These are phyloP conservation scores for Apiospora koreana DNA, from an alignment of 2,329 filamentous ascomycete species.

Conservation along the genomic window DNA sequence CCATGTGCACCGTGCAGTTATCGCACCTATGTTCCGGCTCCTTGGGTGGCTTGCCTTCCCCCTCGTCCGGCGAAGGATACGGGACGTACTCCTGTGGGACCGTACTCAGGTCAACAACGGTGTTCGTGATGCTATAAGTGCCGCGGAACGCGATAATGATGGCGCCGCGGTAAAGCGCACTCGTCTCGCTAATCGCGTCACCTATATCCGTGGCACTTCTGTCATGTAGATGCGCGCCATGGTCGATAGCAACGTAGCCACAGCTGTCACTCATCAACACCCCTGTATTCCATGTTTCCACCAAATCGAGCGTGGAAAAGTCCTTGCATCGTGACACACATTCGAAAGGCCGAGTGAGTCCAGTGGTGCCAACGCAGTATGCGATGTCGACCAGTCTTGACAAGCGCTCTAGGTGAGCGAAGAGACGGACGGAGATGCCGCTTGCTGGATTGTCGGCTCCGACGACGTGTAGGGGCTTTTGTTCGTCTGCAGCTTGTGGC, in stretches of 20 bases:
- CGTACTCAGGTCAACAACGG: conserved; percentile 86
- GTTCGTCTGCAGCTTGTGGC: neutral
- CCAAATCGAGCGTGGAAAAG: conserved; percentile 76
- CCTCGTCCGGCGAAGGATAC: conserved; percentile 65
- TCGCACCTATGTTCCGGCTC: conserved; percentile 60
- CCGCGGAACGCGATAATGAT: conserved; percentile 91
- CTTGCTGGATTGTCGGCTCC: conserved; percentile 11
- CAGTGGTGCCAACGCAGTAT: conserved; percentile 87
- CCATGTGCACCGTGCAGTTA: conserved; percentile 91
- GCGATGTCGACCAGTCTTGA: conserved; percentile 91
- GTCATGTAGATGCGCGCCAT: conserved; percentile 40
- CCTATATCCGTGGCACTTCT: conserved; percentile 16
- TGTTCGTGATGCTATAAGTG: conserved; percentile 91
- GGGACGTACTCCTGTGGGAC: conserved; percentile 88
- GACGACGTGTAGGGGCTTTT: neutral
- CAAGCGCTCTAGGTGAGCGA: conserved; percentile 80
- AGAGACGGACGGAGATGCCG: conserved; percentile 64
- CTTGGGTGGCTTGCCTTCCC: conserved; percentile 33
- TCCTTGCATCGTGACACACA: conserved; percentile 85
- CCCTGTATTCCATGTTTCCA: conserved; percentile 89
- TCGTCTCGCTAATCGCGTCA: neutral
- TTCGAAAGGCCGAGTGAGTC: conserved; percentile 78
- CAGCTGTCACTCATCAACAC: conserved; percentile 85
- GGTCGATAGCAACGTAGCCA: conserved; percentile 90
- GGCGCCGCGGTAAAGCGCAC: conserved; percentile 26